These are phyloP conservation scores for Sugiyamaella castrensis DNA, from an alignment of 1,139 yeast species.

Conservation along the genomic window DNA sequence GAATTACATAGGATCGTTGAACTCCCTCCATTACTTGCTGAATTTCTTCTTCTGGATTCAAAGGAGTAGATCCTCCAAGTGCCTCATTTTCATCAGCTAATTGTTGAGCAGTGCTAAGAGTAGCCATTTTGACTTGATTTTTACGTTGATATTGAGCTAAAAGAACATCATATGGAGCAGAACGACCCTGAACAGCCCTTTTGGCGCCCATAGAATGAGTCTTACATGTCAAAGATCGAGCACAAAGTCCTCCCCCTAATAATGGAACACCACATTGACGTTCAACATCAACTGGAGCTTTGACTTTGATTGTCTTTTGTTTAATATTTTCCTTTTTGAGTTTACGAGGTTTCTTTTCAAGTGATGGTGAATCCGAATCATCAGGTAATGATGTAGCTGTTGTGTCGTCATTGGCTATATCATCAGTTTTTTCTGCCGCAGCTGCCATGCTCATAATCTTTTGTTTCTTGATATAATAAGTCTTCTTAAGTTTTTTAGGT, in stretches of 20 bases:
- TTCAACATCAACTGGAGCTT: conserved; percentile 91
- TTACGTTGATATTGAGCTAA: conserved; percentile 88
- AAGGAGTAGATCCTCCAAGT: conserved; percentile 30
- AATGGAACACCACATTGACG: conserved; percentile 94
- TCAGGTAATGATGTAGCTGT: conserved; percentile 2
- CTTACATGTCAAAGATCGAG: conserved; percentile 91
- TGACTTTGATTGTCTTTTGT: conserved; percentile 70
- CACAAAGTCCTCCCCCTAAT: conserved; percentile 92
- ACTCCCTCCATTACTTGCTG: conserved; percentile 93
- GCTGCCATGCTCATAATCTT: conserved; percentile 1
- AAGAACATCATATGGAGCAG: conserved; percentile 86
- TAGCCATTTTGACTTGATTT: conserved; percentile 75
- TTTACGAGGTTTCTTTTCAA: conserved; percentile 20
- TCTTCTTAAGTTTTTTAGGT: conserved; percentile 7
- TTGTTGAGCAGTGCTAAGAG: conserved; percentile 34
- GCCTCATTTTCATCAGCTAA: conserved; percentile 37
- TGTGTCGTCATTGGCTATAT: conserved; percentile 8
- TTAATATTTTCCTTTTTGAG: conserved; percentile 22
- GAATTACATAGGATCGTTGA: conserved; percentile 71
- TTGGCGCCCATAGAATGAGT: conserved; percentile 98
- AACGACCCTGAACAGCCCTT: conserved; percentile 86
- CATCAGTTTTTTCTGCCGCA: background rate
- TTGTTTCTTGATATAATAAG: conserved; percentile 9
- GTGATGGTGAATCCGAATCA: conserved; percentile 8
- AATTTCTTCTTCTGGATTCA: conserved; percentile 85